Percentiles rank a stretch among this genome's conserved stretches.
phyloP scores from a whole-genome alignment of 345 rosid genomes.

The Gynandropsis gynandra region DNA sequence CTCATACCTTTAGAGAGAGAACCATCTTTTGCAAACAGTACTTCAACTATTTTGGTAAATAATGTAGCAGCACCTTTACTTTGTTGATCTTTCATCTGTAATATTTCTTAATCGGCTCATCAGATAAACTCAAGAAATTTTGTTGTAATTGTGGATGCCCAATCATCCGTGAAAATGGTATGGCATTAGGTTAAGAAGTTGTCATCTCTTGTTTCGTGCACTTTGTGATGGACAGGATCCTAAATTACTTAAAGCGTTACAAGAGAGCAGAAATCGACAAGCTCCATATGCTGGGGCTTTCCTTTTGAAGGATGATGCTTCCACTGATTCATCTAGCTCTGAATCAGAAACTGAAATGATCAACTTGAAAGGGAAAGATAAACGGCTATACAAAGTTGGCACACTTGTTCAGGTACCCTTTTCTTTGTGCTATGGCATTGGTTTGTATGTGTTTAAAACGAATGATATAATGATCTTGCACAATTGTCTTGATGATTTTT shows the following conservation, averaged over 20 bases:
- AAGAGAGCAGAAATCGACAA: slow-evolving; percentile 82
- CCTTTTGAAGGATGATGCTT: slow-evolving; percentile 94
- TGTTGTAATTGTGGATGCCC: background rate
- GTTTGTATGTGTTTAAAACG: slow-evolving; percentile 4
- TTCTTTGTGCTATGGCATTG: slow-evolving; percentile 14
- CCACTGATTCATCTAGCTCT: too few species aligned
- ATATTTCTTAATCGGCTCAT: too few species aligned
- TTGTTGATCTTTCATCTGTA: too few species aligned
- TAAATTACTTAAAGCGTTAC: slow-evolving; percentile 86
- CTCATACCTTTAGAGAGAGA: too few species aligned
- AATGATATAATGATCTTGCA: slow-evolving; percentile 3
- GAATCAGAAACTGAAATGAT: too few species aligned
- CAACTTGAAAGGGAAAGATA: background rate
- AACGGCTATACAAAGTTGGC: slow-evolving; percentile 92
- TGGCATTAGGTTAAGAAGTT: too few species aligned
- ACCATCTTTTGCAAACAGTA: too few species aligned
- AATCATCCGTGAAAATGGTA: too few species aligned
- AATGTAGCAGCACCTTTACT: too few species aligned
- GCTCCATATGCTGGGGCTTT: slow-evolving; percentile 98
- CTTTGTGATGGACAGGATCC: slow-evolving; percentile 54
- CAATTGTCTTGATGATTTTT: slow-evolving; percentile 18
- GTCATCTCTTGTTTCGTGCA: background rate
- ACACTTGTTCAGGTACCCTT: slow-evolving; percentile 86
- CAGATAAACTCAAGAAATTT: too few species aligned
- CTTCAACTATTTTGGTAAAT: too few species aligned